A percentile compares a stretch with the other conserved stretches of the same genome.
Evolutionary conservation across 1,139 yeast genomes (phyloP).

Genomic region (Spathaspora jeffriesii): DNA sequence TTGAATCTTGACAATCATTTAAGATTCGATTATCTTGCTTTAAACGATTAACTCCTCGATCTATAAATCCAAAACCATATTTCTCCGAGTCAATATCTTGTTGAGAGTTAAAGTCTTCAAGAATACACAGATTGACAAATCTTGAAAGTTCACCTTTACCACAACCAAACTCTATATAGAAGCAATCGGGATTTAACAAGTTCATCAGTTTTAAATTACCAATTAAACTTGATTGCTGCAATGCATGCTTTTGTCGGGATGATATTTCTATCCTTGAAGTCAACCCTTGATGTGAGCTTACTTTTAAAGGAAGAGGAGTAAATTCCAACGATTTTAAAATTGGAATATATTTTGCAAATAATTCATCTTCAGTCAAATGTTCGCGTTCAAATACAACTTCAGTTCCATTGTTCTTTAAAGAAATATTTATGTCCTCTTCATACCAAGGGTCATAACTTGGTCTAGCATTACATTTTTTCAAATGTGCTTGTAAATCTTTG

Average conservation of each 20-base stretch:
- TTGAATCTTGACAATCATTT: constrained; percentile 41
- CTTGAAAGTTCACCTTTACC: constrained; percentile 86
- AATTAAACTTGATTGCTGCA: constrained; percentile 80
- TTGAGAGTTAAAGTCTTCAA: constrained; percentile 18
- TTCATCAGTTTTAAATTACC: constrained; percentile 58
- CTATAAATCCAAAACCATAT: constrained; percentile 64
- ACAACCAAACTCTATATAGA: constrained; percentile 82
- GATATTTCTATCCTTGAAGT: constrained; percentile 43
- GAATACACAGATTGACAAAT: constrained; percentile 55
- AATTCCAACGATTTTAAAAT: constrained; percentile 21
- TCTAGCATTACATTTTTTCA: constrained; percentile 60
- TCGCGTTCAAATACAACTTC: constrained; percentile 17
- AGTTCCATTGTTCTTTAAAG: constrained; percentile 2
- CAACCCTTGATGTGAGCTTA: constrained; percentile 29
- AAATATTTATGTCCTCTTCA: constrained; percentile 34
- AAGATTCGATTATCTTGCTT: constrained; percentile 72
- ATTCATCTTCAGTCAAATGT: constrained; percentile 13
- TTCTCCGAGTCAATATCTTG: neutral
- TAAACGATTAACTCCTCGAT: constrained; percentile 76
- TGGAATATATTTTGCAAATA: constrained; percentile 29
- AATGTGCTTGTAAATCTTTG: constrained; percentile 54
- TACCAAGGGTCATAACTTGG: constrained; percentile 46
- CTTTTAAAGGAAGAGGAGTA: constrained; percentile 11
- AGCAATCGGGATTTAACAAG: constrained; percentile 34
- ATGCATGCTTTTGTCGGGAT: constrained; percentile 70